Percentiles rank a stretch among this genome's conserved stretches.
Conservation (phyloP, 441 rosid species). For the Isatis lusitanica region DNA sequence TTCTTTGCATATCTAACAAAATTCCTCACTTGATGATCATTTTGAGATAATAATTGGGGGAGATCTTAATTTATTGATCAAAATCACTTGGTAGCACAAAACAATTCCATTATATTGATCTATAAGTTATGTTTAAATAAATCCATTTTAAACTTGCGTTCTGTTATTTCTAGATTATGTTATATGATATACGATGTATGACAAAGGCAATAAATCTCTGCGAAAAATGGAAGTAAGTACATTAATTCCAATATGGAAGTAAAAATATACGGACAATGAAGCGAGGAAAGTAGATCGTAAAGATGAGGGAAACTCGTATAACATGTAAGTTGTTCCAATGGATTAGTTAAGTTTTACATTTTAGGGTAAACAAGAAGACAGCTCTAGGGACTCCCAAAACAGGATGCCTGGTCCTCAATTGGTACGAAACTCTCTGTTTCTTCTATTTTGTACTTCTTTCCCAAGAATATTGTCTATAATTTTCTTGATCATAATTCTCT, state of each 20-base stretch:
- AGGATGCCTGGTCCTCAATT: not conserved
- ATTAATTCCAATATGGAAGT: constrained; percentile 1
- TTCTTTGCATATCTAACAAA: too few relatives aligned
- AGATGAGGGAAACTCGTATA: not conserved
- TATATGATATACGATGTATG: not conserved
- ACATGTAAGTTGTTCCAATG: not conserved
- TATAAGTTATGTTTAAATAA: too few relatives aligned
- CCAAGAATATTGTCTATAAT: not conserved
- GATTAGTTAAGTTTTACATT: not conserved
- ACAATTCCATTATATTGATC: too few relatives aligned
- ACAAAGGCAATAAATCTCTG: not conserved
- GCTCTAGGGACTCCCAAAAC: not conserved
- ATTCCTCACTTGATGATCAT: too few relatives aligned
- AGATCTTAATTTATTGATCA: too few relatives aligned
- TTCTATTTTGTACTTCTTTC: not conserved
- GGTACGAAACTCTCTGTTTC: constrained; percentile 6
- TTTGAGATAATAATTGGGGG: too few relatives aligned
- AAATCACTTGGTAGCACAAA: too few relatives aligned
- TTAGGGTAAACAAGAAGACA: constrained; percentile 5
- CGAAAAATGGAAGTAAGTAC: not conserved
- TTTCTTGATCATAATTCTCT: not conserved
- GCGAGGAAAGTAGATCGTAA: not conserved
- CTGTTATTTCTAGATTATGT: too few relatives aligned
- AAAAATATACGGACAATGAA: not conserved
- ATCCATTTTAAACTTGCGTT: too few relatives aligned